These are phyloP conservation scores for Xanthoceras sorbifolium DNA, from an alignment of 345 rosid genomes.

Conservation along the genomic window DNA sequence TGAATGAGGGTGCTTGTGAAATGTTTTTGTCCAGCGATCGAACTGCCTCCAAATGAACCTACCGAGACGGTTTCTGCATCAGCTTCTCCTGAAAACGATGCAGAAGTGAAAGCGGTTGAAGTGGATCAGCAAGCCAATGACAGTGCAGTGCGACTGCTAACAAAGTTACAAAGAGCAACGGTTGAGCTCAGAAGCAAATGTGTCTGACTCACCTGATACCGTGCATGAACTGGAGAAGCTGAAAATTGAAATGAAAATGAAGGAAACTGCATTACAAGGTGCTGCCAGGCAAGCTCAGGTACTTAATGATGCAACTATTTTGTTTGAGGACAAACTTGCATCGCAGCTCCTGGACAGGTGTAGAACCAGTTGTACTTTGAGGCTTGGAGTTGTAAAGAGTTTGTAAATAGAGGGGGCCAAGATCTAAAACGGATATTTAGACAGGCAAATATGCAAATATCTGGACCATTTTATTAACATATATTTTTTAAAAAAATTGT, in stretches of 20 bases:
- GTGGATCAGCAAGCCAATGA: conserved; percentile 40
- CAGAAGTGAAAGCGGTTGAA: conserved; percentile 29
- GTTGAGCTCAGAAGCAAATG: conserved; percentile 47
- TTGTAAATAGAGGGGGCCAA: neutral
- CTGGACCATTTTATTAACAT: too few species aligned
- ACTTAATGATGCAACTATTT: conserved; percentile 24
- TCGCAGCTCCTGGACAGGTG: neutral
- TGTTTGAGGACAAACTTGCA: neutral
- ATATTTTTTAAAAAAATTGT: too few species aligned
- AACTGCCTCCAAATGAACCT: conserved; percentile 45
- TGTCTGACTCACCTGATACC: conserved; percentile 44
- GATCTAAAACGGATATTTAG: neutral
- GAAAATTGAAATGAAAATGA: conserved; percentile 87
- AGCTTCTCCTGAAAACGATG: conserved; percentile 37
- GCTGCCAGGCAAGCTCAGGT: conserved; percentile 99
- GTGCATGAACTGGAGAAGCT: conserved; percentile 69
- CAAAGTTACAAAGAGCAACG: conserved; percentile 41
- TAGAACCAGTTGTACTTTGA: neutral
- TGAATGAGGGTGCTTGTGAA: conserved; percentile 38
- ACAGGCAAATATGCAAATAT: neutral
- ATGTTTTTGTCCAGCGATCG: conserved; percentile 36
- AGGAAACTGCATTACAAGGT: conserved; percentile 95
- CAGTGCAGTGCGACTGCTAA: conserved; percentile 36
- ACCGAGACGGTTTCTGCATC: conserved; percentile 44
- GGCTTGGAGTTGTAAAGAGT: neutral